Base-by-base conservation (phyloP, 331 rosid species). In the Acacia concinna region DNA sequence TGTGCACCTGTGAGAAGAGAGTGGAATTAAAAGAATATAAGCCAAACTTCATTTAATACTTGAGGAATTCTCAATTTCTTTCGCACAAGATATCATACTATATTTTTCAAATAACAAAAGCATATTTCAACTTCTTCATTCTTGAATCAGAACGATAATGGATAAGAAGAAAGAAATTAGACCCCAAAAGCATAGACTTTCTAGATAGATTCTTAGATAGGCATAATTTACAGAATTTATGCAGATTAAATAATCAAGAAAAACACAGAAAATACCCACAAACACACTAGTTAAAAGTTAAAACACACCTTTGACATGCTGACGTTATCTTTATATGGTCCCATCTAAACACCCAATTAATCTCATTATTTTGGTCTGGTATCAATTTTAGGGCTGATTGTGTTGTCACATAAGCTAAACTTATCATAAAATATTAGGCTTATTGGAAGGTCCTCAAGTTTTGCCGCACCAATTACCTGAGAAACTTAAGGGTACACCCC, bases 1-100 rank as follows among this genome's bases (percentile, higher is more conserved):
- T 85, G 78, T 81, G 93, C 75, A 93, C 98, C 99, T 91, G 84
- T 15, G 69, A 82, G 54, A 68, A 65, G 21, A 57, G 27, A 57
- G 34, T 15, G 38, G 69, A 68, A 31, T 18, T 4, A 18, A 34
- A 21, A 35, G n/a, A 44, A 76, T 5, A 60, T 28, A 68, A 59
- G 71, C 25, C 8, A 56, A 73, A 25, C 52, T 32, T 41, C 13
- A 13, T 47, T 20, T 68, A 13, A 47, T 37, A 23, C 60, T 31
- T 12, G 31, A 59, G 64, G 49, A 65, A 56, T 56, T 67, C 75
- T 41, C 68, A 23, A 67, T 12, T n/a, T 44, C 41, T 57, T 40
- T 0, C 30, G 6, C 27, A 35, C 13, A 49, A 28, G 13, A 56
- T 65, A 63, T 40, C 35, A 51, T 18, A 70, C 21, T 70, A 37